Evolutionary conservation across 192 early-diverging fungal genomes (phyloP).

Genomic region (Umbelopsis isabellina): DNA sequence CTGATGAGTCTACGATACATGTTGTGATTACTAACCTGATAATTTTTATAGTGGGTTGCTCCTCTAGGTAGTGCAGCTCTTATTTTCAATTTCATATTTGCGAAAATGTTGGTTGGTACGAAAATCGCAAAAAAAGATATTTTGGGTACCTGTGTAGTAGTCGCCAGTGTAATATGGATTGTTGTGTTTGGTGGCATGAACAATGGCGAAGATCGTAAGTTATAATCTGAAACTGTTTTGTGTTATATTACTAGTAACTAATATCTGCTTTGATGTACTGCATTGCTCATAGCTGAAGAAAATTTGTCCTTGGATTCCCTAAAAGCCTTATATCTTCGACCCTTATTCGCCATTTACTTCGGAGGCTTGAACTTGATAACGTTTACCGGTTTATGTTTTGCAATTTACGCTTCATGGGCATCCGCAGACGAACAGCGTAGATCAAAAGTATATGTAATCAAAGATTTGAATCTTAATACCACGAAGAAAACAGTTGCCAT

Average conservation of each 20-base stretch:
- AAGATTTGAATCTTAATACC: constrained; percentile 33
- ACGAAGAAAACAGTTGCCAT: constrained; percentile 57
- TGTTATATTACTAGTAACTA: neutral
- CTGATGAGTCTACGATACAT: too few relatives aligned
- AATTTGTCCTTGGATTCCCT: constrained; percentile 49
- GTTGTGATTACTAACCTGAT: neutral
- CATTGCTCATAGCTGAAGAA: constrained; percentile 44
- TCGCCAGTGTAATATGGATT: constrained; percentile 60
- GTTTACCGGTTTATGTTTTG: constrained; percentile 40
- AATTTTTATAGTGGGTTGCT: constrained; percentile 53
- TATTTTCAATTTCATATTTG: constrained; percentile 67
- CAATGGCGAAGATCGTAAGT: constrained; percentile 48
- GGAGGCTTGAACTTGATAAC: constrained; percentile 51
- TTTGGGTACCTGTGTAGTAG: constrained; percentile 57
- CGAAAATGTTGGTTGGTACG: constrained; percentile 59
- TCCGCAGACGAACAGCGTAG: constrained; percentile 40
- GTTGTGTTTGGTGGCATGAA: constrained; percentile 61
- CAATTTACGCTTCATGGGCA: constrained; percentile 51
- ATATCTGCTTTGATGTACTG: neutral
- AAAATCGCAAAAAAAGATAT: constrained; percentile 54
- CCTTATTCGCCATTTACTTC: constrained; percentile 58
- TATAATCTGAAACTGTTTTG: neutral
- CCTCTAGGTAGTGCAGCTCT: constrained; percentile 57
- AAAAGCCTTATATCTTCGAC: constrained; percentile 48
- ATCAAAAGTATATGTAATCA: constrained; percentile 28